These are phyloP conservation scores for Danielia reshetovae DNA, from an alignment of 805 yeast species.

Conservation along the genomic window DNA sequence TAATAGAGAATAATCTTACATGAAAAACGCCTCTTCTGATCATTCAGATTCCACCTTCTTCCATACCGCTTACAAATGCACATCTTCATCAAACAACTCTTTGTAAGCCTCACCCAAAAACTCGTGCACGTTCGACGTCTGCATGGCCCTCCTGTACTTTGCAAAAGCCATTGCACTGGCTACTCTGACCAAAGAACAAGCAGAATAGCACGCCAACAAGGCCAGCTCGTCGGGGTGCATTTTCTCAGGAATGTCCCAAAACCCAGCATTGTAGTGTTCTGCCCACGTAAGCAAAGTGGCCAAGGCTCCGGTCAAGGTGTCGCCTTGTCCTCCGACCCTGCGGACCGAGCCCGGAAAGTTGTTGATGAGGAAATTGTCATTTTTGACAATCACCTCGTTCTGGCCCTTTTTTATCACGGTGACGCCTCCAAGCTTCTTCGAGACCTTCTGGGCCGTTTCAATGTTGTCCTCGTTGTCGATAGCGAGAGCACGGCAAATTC, in stretches of 20 bases:
- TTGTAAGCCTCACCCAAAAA: conserved; percentile 61
- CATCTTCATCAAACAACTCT: conserved; percentile 33
- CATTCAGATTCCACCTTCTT: no score
- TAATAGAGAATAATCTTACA: no score
- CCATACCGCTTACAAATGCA: conserved; percentile 1
- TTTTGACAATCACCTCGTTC: conserved; percentile 59
- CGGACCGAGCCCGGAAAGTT: conserved; percentile 61
- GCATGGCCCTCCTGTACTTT: conserved; percentile 71
- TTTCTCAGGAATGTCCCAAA: conserved; percentile 49
- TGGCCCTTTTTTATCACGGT: conserved; percentile 72
- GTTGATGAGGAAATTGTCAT: conserved; percentile 37
- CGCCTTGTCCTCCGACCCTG: conserved; percentile 97
- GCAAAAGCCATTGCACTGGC: conserved; percentile 65
- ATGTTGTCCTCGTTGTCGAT: conserved; percentile 24
- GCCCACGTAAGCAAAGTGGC: conserved; percentile 84
- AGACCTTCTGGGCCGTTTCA: conserved; percentile 37
- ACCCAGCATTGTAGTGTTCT: conserved; percentile 48
- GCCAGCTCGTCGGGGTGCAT: conserved; percentile 28
- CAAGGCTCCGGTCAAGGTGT: conserved; percentile 81
- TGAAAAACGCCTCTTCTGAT: no score
- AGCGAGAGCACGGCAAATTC: conserved; percentile 54
- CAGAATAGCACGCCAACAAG: conserved; percentile 67
- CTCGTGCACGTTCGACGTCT: conserved; percentile 75
- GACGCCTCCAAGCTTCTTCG: conserved; percentile 51
- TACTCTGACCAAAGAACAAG: conserved; percentile 59